phyloP scores from a whole-genome alignment of 2,329 filamentous ascomycete species.

The Pyrenochaeta sp. region DNA sequence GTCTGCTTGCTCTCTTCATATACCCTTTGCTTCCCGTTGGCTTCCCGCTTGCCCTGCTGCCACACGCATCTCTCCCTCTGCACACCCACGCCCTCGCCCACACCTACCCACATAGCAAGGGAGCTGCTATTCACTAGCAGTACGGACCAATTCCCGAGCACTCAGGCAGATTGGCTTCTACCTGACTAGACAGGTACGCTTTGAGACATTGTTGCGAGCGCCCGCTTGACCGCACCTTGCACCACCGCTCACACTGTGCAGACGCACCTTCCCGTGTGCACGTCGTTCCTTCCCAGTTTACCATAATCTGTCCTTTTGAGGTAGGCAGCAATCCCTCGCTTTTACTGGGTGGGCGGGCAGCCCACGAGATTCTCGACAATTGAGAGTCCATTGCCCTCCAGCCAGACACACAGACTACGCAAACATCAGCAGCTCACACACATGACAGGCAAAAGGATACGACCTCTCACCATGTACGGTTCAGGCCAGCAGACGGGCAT shows the following conservation, averaged over 20 bases:
- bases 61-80: constrained; percentile 1
- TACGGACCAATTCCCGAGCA: constrained; percentile 42
- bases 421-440: neutral
- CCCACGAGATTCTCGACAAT: too few species aligned
- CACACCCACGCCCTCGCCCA: constrained; percentile 23
- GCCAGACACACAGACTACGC: neutral
- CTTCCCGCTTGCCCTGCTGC: too few species aligned
- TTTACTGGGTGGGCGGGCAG: too few species aligned
- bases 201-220: constrained; percentile 26
- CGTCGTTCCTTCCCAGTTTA: constrained; percentile 28
- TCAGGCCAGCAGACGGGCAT: constrained; percentile 93
- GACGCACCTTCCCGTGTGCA: constrained; percentile 29
- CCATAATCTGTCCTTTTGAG: constrained; percentile 17
- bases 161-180: constrained; percentile 49
- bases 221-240: constrained; percentile 15
- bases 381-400: too few species aligned
- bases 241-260: constrained; percentile 26
- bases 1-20: constrained; percentile 22
- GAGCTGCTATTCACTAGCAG: constrained; percentile 42
- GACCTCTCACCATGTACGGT: constrained; percentile 72
- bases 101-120: constrained; percentile 36
- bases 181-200: constrained; percentile 29
- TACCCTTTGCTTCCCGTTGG: constrained; percentile 23
- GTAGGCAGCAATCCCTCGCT: constrained; percentile 16
- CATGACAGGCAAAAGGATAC: neutral